Conservation (phyloP, 1,284 basidiomycete species). For the Inonotus hispidus region DNA sequence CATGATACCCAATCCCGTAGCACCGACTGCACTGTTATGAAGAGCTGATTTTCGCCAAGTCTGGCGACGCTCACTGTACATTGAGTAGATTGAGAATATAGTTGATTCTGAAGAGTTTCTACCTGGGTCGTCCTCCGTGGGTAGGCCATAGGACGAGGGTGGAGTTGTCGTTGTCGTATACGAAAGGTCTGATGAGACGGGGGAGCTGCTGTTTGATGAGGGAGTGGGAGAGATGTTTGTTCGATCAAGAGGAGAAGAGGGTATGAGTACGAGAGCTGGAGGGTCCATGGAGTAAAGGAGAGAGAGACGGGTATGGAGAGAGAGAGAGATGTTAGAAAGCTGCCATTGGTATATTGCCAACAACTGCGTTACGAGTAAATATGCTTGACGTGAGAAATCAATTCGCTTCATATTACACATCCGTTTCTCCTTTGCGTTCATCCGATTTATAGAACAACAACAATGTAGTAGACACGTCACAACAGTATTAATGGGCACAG, state of each 20-base stretch:
- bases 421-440: background rate
- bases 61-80: constrained; percentile 50
- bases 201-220: constrained; percentile 23
- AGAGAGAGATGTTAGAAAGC: background rate
- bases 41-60: constrained; percentile 15
- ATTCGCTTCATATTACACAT: background rate
- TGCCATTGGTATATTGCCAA: background rate
- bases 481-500: too few species aligned
- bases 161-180: constrained; percentile 21
- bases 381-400: constrained; percentile 3
- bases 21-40: constrained; percentile 9
- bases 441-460: background rate
- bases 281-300: constrained; percentile 35
- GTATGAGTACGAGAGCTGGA: constrained; percentile 38
- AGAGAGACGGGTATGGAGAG: background rate
- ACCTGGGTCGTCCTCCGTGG: constrained; percentile 25
- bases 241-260: constrained; percentile 34
- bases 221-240: constrained; percentile 17
- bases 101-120: constrained; percentile 52
- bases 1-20: background rate
- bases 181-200: constrained; percentile 31
- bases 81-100: constrained; percentile 75
- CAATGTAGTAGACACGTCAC: background rate
- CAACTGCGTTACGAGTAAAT: background rate
- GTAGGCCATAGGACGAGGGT: constrained; percentile 19